These are phyloP conservation scores for Saitozyma sp. DNA, from an alignment of 768 basidiomycete species.

Conservation along the genomic window DNA sequence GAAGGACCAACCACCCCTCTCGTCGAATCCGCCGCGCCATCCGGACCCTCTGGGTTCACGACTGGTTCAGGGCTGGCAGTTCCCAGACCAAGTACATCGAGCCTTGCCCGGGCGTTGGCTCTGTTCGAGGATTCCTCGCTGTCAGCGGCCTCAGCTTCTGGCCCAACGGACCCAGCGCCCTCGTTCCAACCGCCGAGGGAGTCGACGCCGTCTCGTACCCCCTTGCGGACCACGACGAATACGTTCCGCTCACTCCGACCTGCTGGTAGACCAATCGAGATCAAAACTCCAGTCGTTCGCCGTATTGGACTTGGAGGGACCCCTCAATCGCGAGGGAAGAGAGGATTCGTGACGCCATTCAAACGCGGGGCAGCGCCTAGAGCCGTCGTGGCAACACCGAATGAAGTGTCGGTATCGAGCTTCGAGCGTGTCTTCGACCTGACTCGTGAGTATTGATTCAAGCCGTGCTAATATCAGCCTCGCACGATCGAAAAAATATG, in stretches of 20 bases:
- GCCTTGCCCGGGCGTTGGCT: conserved; percentile 6
- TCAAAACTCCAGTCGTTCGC: conserved; percentile 30
- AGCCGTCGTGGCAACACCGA: background rate
- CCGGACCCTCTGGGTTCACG: conserved; percentile 5
- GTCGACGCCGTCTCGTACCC: conserved; percentile 4
- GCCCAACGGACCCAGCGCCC: background rate
- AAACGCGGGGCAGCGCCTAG: conserved; percentile 12
- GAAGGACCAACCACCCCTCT: background rate
- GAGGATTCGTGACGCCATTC: conserved; percentile 44
- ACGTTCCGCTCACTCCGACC: conserved; percentile 7
- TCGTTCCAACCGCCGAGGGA: background rate
- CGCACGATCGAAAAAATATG: conserved; percentile 17
- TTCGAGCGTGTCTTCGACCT: conserved; percentile 32
- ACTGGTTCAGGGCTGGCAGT: conserved; percentile 8
- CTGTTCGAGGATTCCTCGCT: conserved; percentile 3
- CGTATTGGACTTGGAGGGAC: conserved; percentile 44
- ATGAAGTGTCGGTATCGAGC: background rate
- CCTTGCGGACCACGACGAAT: conserved; percentile 22
- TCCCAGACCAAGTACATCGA: conserved; percentile 8
- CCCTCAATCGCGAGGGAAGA: conserved; percentile 21
- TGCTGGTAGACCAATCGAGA: conserved; percentile 19
- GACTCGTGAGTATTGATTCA: conserved; percentile 19
- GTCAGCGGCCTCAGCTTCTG: background rate
- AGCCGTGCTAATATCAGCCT: conserved; percentile 18
- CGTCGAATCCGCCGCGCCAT: background rate